Percentiles rank a stretch among this genome's conserved stretches.
These are phyloP conservation scores for Entomortierella chlamydospora DNA, from an alignment of 192 early-diverging fungal genomes.

Conservation along the genomic window DNA sequence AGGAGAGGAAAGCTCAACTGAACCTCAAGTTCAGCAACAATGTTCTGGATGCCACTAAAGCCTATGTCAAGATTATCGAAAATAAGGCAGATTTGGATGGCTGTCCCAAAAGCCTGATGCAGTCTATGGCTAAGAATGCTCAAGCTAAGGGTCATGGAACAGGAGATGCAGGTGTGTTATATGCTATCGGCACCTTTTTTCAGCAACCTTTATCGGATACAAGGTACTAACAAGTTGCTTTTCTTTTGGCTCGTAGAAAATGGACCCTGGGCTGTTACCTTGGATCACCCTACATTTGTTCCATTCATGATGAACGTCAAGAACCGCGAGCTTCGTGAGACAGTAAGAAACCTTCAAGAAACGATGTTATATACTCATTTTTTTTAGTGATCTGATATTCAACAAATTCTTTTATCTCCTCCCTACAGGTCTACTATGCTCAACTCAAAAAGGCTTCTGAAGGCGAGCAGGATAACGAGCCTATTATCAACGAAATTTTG, in stretches of 20 bases:
- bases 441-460: conserved; percentile 64
- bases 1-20: conserved; percentile 61
- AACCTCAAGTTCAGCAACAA: conserved; percentile 64
- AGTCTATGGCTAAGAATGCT: conserved; percentile 58
- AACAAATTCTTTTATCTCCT: background rate
- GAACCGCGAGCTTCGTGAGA: conserved; percentile 63
- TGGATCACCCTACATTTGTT: conserved; percentile 63
- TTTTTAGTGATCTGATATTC: too few species aligned
- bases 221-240: background rate
- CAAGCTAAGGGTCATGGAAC: conserved; percentile 45
- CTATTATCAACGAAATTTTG: conserved; percentile 67
- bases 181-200: too few species aligned
- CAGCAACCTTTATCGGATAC: too few species aligned
- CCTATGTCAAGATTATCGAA: conserved; percentile 57
- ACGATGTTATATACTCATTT: too few species aligned
- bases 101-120: conserved; percentile 57
- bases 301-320: conserved; percentile 70
- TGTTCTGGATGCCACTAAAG: conserved; percentile 67
- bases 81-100: conserved; percentile 58
- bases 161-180: conserved; percentile 32
- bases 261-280: conserved; percentile 64
- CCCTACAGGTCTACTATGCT: conserved; percentile 57
- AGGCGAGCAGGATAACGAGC: conserved; percentile 62
- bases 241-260: conserved; percentile 20
- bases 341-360: conserved; percentile 47